phyloP scores from a whole-genome alignment of 495 filamentous ascomycete genomes.

The Aspergillus taichungensis region DNA sequence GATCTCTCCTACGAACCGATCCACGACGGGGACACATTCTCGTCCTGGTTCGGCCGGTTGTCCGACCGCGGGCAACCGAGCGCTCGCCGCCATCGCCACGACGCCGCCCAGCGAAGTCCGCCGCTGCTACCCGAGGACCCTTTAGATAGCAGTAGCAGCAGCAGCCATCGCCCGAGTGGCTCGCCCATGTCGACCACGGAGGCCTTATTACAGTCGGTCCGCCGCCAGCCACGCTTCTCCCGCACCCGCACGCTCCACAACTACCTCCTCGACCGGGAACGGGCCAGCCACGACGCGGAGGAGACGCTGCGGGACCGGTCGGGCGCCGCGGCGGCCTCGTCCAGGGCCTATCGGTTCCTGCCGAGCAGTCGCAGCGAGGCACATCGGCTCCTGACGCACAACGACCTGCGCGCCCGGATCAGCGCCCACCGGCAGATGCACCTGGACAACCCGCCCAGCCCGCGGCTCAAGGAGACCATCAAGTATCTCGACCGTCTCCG shows the following conservation, averaged over 20 bases:
- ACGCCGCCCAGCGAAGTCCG: conserved; percentile 9
- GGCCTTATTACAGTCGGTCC: conserved; percentile 39
- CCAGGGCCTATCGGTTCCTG: conserved; percentile 28
- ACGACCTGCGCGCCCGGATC: conserved; percentile 37
- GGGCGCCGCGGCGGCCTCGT: conserved; percentile 11
- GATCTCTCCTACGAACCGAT: conserved; percentile 26
- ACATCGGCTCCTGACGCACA: conserved; percentile 26
- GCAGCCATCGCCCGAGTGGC: conserved; percentile 11
- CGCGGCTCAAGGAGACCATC: conserved; percentile 52
- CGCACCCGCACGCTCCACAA: conserved; percentile 37
- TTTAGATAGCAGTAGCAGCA: conserved; percentile 11
- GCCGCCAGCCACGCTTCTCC: conserved; percentile 39
- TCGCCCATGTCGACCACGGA: conserved; percentile 30
- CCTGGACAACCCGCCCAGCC: conserved; percentile 33
- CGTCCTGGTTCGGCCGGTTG: conserved; percentile 20
- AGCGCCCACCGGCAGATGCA: conserved; percentile 44
- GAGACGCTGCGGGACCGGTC: conserved; percentile 22
- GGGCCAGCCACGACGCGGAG: conserved; percentile 22
- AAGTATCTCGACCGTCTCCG: conserved; percentile 56
- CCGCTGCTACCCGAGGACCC: conserved; percentile 9
- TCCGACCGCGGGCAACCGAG: conserved; percentile 19
- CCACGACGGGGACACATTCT: conserved; percentile 16
- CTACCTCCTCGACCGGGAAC: conserved; percentile 38
- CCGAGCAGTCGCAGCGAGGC: conserved; percentile 25
- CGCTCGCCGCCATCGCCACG: conserved; percentile 20